Conservation (phyloP, 306 rosid genomes). For the Prunus mume region DNA sequence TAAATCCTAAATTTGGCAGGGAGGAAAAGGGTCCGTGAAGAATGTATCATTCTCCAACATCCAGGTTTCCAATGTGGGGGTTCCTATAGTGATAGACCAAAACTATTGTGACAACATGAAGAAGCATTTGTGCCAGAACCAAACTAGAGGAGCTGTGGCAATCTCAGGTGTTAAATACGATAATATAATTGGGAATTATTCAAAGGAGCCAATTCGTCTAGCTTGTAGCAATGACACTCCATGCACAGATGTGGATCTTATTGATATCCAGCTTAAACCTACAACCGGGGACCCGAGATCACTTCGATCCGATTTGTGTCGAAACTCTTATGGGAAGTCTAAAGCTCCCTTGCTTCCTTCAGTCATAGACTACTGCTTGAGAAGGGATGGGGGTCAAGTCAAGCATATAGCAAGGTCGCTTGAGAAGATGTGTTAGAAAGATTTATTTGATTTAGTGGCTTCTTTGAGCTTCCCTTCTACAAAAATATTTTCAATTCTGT, state of each 20-base stretch:
- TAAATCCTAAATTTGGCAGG: constrained; percentile 39
- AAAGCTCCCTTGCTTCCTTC: constrained; percentile 63
- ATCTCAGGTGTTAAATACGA: constrained; percentile 62
- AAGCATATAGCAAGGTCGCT: constrained; percentile 60
- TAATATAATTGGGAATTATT: constrained; percentile 56
- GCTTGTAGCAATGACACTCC: constrained; percentile 79
- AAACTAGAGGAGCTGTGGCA: constrained; percentile 46
- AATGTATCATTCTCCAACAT: constrained; percentile 82
- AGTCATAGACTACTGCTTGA: constrained; percentile 70
- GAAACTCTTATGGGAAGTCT: constrained; percentile 76
- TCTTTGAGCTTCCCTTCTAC: constrained; percentile 57
- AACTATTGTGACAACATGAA: constrained; percentile 74
- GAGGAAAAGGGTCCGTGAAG: constrained; percentile 86
- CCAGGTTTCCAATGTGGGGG: constrained; percentile 61
- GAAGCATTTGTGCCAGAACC: constrained; percentile 57
- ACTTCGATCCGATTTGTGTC: constrained; percentile 51
- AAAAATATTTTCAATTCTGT: constrained; percentile 23
- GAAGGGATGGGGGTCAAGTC: constrained; percentile 50
- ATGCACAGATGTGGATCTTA: constrained; percentile 71
- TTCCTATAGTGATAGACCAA: constrained; percentile 79
- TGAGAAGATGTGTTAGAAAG: constrained; percentile 39
- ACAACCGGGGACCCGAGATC: constrained; percentile 26
- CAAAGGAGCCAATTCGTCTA: constrained; percentile 60
- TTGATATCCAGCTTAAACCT: constrained; percentile 64
- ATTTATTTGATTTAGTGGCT: background rate